Percentiles rank a stretch among this genome's conserved stretches.
Evolutionary conservation across 1,284 basidiomycete species (phyloP).

Genomic region (Leucoagaricus sp.): DNA sequence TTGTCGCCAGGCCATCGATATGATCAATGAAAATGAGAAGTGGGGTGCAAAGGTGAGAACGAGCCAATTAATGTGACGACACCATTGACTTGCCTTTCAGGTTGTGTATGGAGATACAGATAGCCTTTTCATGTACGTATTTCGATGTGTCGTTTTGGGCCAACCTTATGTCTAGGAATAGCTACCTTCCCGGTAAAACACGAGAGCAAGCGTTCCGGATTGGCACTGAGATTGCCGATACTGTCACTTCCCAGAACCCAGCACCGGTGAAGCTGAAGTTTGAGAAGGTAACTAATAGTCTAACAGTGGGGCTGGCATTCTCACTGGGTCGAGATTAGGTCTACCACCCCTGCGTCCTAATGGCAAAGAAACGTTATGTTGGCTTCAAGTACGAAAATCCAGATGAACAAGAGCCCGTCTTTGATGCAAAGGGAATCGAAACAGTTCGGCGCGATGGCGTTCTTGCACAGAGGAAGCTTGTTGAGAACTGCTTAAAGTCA

Average conservation of each 20-base stretch:
- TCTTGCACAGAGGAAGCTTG: constrained; percentile 87
- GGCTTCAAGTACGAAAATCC: constrained; percentile 92
- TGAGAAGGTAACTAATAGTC: constrained; percentile 74
- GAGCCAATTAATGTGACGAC: not conserved
- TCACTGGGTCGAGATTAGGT: constrained; percentile 51
- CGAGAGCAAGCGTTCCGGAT: constrained; percentile 93
- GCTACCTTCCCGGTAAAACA: constrained; percentile 82
- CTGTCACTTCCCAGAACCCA: constrained; percentile 86
- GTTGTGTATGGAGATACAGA: constrained; percentile 99
- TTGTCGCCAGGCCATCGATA: constrained; percentile 71
- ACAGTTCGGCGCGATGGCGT: constrained; percentile 93
- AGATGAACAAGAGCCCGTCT: constrained; percentile 77
- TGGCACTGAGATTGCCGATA: constrained; percentile 89
- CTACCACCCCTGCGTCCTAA: constrained; percentile 89
- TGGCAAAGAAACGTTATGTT: constrained; percentile 97
- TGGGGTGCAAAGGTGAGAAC: constrained; percentile 79
- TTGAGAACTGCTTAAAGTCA: constrained; percentile 85
- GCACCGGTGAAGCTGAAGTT: constrained; percentile 95
- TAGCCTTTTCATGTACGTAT: constrained; percentile 77
- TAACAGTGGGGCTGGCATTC: not conserved
- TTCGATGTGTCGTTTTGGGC: not conserved
- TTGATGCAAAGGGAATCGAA: constrained; percentile 98
- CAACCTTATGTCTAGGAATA: constrained; percentile 19
- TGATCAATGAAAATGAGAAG: constrained; percentile 76
- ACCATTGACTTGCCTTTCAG: constrained; percentile 22